phyloP scores from a whole-genome alignment of 1,284 basidiomycete genomes.

The Neotropicomus parvogracilis region DNA sequence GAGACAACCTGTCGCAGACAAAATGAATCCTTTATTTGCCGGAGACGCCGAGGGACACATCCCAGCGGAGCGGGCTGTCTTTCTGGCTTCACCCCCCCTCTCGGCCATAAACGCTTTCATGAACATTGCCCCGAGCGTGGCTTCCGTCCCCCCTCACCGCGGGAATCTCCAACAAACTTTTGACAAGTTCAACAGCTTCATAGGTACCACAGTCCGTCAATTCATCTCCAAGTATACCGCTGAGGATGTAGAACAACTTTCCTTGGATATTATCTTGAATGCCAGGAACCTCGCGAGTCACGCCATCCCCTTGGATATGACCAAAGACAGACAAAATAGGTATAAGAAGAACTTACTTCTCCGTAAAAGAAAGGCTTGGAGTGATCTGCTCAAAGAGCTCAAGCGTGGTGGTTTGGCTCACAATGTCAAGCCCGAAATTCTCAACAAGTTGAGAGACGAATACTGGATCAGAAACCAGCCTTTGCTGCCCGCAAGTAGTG shows the following conservation, averaged over 20 bases:
- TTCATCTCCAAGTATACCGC: constrained; percentile 41
- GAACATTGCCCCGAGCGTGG: constrained; percentile 5
- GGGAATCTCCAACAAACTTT: constrained; percentile 43
- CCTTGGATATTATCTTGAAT: constrained; percentile 73
- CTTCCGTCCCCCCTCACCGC: constrained; percentile 22
- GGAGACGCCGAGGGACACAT: constrained; percentile 34
- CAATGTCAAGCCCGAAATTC: constrained; percentile 70
- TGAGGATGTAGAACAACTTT: constrained; percentile 56
- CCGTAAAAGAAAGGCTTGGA: constrained; percentile 89
- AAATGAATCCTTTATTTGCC: constrained; percentile 40
- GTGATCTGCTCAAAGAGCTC: constrained; percentile 87
- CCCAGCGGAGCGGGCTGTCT: constrained; percentile 14
- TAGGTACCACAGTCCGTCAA: constrained; percentile 41
- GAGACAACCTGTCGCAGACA: constrained; percentile 61
- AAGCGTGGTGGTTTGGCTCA: constrained; percentile 76
- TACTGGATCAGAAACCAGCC: constrained; percentile 69
- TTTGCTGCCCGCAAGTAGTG: constrained; percentile 30
- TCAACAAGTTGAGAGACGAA: constrained; percentile 60
- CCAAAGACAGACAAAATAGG: constrained; percentile 67
- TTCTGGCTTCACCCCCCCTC: constrained; percentile 7
- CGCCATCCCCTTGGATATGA: constrained; percentile 42
- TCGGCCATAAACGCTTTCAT: constrained; percentile 1
- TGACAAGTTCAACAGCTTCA: constrained; percentile 43
- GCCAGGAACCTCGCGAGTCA: constrained; percentile 60
- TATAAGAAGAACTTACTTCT: constrained; percentile 73